Base-by-base conservation (phyloP, 495 filamentous ascomycete genomes). In the Daldinia concentrica region DNA sequence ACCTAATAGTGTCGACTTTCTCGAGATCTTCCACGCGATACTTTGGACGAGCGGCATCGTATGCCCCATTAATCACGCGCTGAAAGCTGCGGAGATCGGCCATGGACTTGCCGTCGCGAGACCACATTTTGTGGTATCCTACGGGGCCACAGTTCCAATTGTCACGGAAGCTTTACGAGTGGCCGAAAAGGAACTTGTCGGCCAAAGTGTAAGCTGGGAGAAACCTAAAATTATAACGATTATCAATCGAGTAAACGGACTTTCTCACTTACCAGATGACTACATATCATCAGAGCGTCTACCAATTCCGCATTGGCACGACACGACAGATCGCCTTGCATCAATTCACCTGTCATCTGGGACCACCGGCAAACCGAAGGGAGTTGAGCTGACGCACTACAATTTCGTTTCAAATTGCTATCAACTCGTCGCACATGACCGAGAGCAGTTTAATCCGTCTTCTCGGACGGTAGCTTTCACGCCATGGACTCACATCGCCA, bases 321-420 rank as follows among this genome's bases (percentile, higher is more conserved):
- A 82, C 54, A 72, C 74, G 14, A 22, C 34, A 6, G 34, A 48
- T 19, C 71, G 74, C n/a, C 37, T 74, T 15, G 74, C 71, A 22
- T 71, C 71, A 1, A 76, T 76, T 14, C 71, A 74, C 57, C 55
- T 76, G 19, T 76, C 74, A 12, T 76, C 74, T 15, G 92, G 92
- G 12, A 94, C 92, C 0, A 94, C 92, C 0, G 92, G 91, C 8
- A 79, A 87, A 39, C 91, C 92, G 0, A 94, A 94, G 76, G 92
- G 92, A 15, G 92, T 94, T 15, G 92, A 92, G 88, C 78, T 93
- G 26, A 89, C 85, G 51, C 91, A 94, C 73, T 75, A 80, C 58
- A 93, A 93, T 74, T 86, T 93, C 56, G 79, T 92, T 2, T 79
- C 89, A 48, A 92, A 93, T 72, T 74, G 74, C 4, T 64, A 71